phyloP scores from a whole-genome alignment of 2,329 filamentous ascomycete species.

The Calycina marina region DNA sequence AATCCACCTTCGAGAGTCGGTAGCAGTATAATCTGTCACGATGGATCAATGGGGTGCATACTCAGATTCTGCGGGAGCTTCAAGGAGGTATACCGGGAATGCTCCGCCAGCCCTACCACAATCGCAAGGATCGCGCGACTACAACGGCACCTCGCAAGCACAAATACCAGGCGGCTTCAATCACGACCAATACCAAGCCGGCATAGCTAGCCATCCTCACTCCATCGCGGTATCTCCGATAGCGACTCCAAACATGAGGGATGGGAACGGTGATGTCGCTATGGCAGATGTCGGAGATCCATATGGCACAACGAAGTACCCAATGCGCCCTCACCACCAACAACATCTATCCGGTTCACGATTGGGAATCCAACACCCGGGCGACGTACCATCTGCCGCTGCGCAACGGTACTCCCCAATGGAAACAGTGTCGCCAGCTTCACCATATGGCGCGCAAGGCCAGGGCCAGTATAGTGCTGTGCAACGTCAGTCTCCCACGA shows the following conservation, averaged over 20 bases:
- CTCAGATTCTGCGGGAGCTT: conserved; percentile 45
- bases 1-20: no score
- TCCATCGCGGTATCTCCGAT: conserved; percentile 44
- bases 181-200: conserved; percentile 51
- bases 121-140: conserved; percentile 34
- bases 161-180: conserved; percentile 46
- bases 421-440: conserved; percentile 71
- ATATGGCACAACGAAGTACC: conserved; percentile 76
- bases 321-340: conserved; percentile 64
- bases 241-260: conserved; percentile 44
- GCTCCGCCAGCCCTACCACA: conserved; percentile 29
- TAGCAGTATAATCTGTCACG: no score
- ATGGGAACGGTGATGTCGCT: conserved; percentile 59
- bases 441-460: conserved; percentile 56
- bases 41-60: conserved; percentile 58
- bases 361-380: conserved; percentile 51
- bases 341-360: conserved; percentile 45
- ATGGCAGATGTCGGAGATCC: conserved; percentile 83
- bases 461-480: conserved; percentile 33
- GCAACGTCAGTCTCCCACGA: conserved; percentile 66
- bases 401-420: conserved; percentile 93
- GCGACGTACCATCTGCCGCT: conserved; percentile 59
- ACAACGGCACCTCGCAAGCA: conserved; percentile 24
- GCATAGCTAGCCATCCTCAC: conserved; percentile 31
- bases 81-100: conserved; percentile 52